Evolutionary conservation across 2,329 filamentous ascomycete genomes (phyloP).

Genomic region (Teratosphaeria viscida): DNA sequence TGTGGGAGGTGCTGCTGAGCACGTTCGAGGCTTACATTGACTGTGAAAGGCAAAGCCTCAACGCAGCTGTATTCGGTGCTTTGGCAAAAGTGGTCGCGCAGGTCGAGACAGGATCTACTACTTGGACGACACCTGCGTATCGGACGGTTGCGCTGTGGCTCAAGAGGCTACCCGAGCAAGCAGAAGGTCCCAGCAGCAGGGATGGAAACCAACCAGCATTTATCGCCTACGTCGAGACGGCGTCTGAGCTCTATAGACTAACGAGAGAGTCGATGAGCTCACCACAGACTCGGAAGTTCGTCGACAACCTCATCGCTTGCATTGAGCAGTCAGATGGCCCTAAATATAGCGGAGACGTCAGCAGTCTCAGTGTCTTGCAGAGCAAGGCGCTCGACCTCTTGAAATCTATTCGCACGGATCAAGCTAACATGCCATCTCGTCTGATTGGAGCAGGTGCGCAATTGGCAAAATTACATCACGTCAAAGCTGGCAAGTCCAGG

Average conservation of each 20-base stretch:
- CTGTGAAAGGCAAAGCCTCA: slow-evolving; percentile 30
- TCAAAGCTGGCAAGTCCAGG: slow-evolving; percentile 15
- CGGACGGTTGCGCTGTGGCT: slow-evolving; percentile 23
- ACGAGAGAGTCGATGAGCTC: slow-evolving; percentile 54
- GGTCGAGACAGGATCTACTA: slow-evolving; percentile 8
- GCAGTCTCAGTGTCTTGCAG: slow-evolving; percentile 64
- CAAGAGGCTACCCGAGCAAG: slow-evolving; percentile 16
- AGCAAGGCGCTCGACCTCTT: slow-evolving; percentile 57
- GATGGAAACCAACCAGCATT: slow-evolving; percentile 63
- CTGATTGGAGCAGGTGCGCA: slow-evolving; percentile 60
- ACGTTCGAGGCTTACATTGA: slow-evolving; percentile 50
- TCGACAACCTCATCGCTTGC: slow-evolving; percentile 59
- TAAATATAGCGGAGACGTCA: slow-evolving; percentile 60
- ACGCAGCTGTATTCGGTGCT: slow-evolving; percentile 31
- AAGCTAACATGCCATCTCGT: slow-evolving; percentile 54
- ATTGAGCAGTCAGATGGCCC: slow-evolving; percentile 59
- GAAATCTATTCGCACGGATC: slow-evolving; percentile 56
- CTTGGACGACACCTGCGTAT: slow-evolving; percentile 19
- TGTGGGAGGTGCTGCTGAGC: slow-evolving; percentile 65
- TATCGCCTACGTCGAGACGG: slow-evolving; percentile 69
- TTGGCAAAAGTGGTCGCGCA: slow-evolving; percentile 31
- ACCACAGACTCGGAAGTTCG: slow-evolving; percentile 55
- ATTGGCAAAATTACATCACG: slow-evolving; percentile 61
- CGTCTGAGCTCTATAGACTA: slow-evolving; percentile 69
- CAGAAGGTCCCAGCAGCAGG: slow-evolving; percentile 4